These are phyloP conservation scores for Sclerotinia subarctica DNA, from an alignment of 2,329 filamentous ascomycete species.

Conservation along the genomic window DNA sequence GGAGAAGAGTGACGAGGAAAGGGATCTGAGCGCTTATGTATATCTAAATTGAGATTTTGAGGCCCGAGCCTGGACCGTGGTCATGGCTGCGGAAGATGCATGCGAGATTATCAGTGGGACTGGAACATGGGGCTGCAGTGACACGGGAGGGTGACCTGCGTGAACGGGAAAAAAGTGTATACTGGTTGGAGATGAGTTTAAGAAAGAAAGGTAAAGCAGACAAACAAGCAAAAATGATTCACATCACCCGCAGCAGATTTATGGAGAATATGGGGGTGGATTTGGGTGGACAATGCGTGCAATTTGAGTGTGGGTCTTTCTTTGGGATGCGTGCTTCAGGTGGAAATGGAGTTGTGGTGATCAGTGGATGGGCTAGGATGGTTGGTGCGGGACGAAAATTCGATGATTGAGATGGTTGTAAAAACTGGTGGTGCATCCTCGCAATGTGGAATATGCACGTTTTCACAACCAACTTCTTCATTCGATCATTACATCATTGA, in stretches of 20 bases:
- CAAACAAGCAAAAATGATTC: neutral
- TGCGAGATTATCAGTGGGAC: neutral
- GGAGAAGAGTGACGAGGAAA: neutral
- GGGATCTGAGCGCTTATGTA: neutral
- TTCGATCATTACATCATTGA: neutral
- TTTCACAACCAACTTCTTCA: neutral
- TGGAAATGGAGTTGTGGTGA: neutral
- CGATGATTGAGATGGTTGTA: neutral
- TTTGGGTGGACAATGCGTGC: slow-evolving; percentile 8
- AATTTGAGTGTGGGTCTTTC: neutral
- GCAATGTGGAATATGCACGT: neutral
- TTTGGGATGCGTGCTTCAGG: neutral
- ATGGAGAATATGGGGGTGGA: neutral
- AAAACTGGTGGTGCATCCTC: neutral
- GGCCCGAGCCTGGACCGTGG: neutral
- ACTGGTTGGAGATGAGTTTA: neutral
- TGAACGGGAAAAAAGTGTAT: neutral
- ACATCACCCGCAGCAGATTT: slow-evolving; percentile 3
- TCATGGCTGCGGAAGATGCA: neutral
- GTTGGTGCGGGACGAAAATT: neutral
- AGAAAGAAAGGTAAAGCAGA: neutral
- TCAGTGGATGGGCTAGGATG: neutral
- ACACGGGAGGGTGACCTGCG: neutral
- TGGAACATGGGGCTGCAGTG: neutral
- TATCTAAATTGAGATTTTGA: neutral